These are phyloP conservation scores for Capsicum pubescens DNA, from an alignment of 257 asterid species.

Conservation along the genomic window DNA sequence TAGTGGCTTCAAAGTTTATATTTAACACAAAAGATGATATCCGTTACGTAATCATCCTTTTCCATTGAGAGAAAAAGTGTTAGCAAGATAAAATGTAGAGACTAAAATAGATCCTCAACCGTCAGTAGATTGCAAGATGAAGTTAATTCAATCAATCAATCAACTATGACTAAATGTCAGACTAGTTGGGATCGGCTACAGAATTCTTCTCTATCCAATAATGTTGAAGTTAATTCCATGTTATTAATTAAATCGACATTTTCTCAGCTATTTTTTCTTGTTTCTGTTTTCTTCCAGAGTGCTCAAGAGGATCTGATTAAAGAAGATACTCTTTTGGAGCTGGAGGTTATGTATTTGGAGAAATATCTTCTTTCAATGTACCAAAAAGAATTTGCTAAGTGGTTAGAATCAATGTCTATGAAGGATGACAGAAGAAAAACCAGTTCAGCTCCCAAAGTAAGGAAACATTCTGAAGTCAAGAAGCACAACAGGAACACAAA, in stretches of 20 bases:
- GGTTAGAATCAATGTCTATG: conserved; percentile 38
- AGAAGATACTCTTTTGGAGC: conserved; percentile 74
- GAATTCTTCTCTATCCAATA: neutral
- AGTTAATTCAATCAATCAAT: neutral
- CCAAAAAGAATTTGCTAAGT: conserved; percentile 53
- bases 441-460: conserved; percentile 34
- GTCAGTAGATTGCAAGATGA: neutral
- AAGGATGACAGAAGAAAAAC: conserved; percentile 33
- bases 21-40: no score
- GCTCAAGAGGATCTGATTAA: conserved; percentile 68
- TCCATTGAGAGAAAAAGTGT: neutral
- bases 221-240: neutral
- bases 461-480: conserved; percentile 29
- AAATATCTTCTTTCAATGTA: conserved; percentile 80
- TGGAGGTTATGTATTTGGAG: conserved; percentile 73
- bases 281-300: conserved; percentile 49
- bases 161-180: neutral
- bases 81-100: neutral
- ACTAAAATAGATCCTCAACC: neutral
- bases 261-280: neutral
- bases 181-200: neutral
- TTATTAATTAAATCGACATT: neutral
- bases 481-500: conserved; percentile 35
- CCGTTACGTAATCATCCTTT: neutral
- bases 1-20: no score